These are phyloP conservation scores for Entophlyctis luteolus DNA, from an alignment of 192 early-diverging fungal species.

Conservation along the genomic window DNA sequence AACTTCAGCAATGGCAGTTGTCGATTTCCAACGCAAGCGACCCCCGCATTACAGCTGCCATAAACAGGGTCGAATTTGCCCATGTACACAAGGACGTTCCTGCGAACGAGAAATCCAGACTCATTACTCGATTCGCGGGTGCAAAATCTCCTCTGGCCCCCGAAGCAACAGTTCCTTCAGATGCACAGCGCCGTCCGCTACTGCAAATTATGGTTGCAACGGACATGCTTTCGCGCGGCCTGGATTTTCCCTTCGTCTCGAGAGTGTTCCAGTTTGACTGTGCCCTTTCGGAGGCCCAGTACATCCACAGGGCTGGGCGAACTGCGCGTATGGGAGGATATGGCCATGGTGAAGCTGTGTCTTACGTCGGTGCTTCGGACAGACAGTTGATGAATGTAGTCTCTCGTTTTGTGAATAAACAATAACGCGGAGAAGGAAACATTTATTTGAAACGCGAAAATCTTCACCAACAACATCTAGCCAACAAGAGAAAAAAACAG, in stretches of 20 bases:
- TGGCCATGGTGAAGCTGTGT: conserved; percentile 48
- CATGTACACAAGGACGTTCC: background rate
- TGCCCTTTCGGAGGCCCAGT: conserved; percentile 75
- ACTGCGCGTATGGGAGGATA: conserved; percentile 79
- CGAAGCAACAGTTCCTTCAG: background rate
- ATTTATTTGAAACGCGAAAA: too few species aligned
- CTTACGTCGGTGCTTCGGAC: conserved; percentile 7
- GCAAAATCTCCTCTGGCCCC: background rate
- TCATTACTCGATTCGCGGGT: conserved; percentile 10
- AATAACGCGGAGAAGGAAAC: too few species aligned
- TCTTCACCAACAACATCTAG: too few species aligned
- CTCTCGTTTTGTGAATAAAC: too few species aligned
- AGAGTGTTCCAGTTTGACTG: conserved; percentile 85
- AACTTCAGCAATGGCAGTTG: conserved; percentile 2
- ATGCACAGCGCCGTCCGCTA: background rate
- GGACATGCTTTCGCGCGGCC: conserved; percentile 83
- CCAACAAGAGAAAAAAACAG: background rate
- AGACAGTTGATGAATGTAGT: background rate
- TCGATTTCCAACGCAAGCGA: too few species aligned
- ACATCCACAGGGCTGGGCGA: conserved; percentile 89
- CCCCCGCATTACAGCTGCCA: conserved; percentile 1
- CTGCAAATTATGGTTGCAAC: conserved; percentile 66
- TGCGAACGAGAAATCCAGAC: background rate
- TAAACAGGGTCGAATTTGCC: conserved; percentile 1
- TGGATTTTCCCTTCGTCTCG: conserved; percentile 77